Percentiles rank a stretch among this genome's conserved stretches.
phyloP scores from a whole-genome alignment of 495 filamentous ascomycete species.

The Daldinia vernicosa region DNA sequence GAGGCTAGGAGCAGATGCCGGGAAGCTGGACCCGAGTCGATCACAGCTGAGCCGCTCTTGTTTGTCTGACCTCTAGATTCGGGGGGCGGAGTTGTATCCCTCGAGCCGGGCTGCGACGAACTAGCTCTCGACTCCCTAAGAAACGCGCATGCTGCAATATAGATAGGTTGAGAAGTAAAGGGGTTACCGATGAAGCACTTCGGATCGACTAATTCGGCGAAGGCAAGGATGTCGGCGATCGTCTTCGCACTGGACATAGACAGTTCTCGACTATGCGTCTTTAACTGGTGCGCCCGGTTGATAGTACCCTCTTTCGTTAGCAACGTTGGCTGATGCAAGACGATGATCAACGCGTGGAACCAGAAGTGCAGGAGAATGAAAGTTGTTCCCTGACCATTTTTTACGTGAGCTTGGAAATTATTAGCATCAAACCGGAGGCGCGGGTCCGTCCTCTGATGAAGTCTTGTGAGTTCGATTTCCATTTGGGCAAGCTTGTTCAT shows the following conservation, averaged over 20 bases:
- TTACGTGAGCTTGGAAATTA: slow-evolving; percentile 81
- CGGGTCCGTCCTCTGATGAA: slow-evolving; percentile 77
- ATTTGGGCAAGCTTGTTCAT: slow-evolving; percentile 72
- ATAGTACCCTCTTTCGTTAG: slow-evolving; percentile 77
- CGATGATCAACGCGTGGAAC: slow-evolving; percentile 87
- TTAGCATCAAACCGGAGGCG: slow-evolving; percentile 79
- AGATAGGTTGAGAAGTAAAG: slow-evolving; percentile 89
- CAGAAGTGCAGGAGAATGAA: slow-evolving; percentile 91
- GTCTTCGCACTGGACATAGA: slow-evolving; percentile 91
- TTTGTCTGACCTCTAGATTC: slow-evolving; percentile 33
- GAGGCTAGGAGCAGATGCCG: slow-evolving; percentile 78
- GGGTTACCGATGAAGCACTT: slow-evolving; percentile 85
- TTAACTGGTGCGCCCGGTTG: slow-evolving; percentile 68
- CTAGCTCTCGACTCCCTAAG: slow-evolving; percentile 78
- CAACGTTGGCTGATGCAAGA: slow-evolving; percentile 83
- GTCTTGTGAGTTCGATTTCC: slow-evolving; percentile 79
- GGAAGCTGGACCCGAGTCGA: slow-evolving; percentile 61
- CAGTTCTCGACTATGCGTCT: slow-evolving; percentile 79
- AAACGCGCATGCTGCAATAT: slow-evolving; percentile 88
- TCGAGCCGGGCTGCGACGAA: slow-evolving; percentile 64
- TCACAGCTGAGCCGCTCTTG: slow-evolving; percentile 32
- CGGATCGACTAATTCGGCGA: slow-evolving; percentile 79
- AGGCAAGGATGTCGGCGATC: slow-evolving; percentile 83
- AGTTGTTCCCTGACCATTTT: slow-evolving; percentile 78
- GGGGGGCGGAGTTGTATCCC: slow-evolving; percentile 56